Percentiles rank a stretch among this genome's conserved stretches.
Evolutionary conservation across 768 basidiomycete species (phyloP).

Genomic region (Russula lepida): DNA sequence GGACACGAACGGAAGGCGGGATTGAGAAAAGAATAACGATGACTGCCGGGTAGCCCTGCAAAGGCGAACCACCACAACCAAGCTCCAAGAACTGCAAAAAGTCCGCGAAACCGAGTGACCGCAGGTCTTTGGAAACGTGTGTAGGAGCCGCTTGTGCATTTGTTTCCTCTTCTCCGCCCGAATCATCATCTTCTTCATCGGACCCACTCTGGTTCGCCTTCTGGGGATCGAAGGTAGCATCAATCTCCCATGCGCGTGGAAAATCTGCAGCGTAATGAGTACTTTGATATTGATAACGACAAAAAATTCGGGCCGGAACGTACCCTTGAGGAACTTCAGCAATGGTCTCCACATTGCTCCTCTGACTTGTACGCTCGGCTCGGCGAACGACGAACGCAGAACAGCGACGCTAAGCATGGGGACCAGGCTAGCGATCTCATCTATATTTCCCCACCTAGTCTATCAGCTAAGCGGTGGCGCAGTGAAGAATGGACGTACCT

Average conservation of each 20-base stretch:
- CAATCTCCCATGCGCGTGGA: conserved; percentile 56
- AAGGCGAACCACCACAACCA: conserved; percentile 72
- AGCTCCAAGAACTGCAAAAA: conserved; percentile 73
- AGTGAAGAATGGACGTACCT: conserved; percentile 29
- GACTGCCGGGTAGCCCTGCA: conserved; percentile 74
- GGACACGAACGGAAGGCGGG: conserved; percentile 47
- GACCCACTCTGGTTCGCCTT: conserved; percentile 30
- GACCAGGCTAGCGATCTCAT: conserved; percentile 28
- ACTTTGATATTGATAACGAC: not conserved
- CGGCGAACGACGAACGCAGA: conserved; percentile 62
- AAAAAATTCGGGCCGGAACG: conserved; percentile 19
- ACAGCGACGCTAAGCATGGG: conserved; percentile 47
- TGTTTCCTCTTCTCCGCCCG: conserved; percentile 31
- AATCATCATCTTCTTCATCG: conserved; percentile 29
- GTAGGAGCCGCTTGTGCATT: conserved; percentile 19
- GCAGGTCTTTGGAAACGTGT: not conserved
- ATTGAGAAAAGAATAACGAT: conserved; percentile 78
- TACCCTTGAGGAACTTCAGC: conserved; percentile 65
- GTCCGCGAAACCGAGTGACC: conserved; percentile 44
- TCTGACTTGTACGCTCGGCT: conserved; percentile 64
- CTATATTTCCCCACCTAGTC: conserved; percentile 15
- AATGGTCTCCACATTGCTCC: conserved; percentile 61
- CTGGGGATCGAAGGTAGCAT: conserved; percentile 24
- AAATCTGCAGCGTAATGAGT: conserved; percentile 37
- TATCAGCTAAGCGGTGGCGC: not conserved